Evolutionary conservation across 163 green algal species (phyloP).

Genomic region (Chlorella variabilis): DNA sequence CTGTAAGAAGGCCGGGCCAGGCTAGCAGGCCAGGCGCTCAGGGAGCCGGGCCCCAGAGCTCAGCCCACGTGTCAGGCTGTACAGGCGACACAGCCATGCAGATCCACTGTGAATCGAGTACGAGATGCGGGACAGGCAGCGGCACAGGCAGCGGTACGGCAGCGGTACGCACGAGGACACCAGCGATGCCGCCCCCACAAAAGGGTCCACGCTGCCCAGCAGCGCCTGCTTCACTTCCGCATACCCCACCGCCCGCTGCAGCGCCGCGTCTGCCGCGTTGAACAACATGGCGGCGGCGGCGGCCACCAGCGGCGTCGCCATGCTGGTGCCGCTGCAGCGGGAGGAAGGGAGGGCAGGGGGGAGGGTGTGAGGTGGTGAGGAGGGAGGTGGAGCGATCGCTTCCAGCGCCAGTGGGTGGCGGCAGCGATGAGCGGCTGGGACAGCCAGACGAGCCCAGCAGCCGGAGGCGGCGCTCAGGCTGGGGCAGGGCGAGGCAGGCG

Average conservation of each 20-base stretch:
- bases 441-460: too few relatives aligned
- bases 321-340: conserved; percentile 21
- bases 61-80: too few relatives aligned
- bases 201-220: neutral
- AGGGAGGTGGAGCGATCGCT: neutral
- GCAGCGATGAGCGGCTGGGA: neutral
- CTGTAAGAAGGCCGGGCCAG: too few relatives aligned
- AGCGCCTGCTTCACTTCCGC: neutral
- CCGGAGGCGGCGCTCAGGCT: too few relatives aligned
- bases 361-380: neutral
- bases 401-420: neutral
- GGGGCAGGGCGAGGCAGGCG: neutral
- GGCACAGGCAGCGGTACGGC: too few relatives aligned
- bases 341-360: neutral
- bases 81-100: too few relatives aligned
- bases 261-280: neutral
- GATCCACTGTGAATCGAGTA: too few relatives aligned
- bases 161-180: conserved; percentile 6
- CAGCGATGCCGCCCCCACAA: neutral
- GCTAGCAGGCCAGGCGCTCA: too few relatives aligned
- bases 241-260: neutral
- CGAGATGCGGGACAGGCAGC: too few relatives aligned
- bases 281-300: conserved; percentile 14
- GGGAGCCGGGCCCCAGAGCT: too few relatives aligned
- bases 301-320: conserved; percentile 32